Base-by-base conservation (phyloP, 73 alveolate species). In the Paramecium sexaurelia region DNA sequence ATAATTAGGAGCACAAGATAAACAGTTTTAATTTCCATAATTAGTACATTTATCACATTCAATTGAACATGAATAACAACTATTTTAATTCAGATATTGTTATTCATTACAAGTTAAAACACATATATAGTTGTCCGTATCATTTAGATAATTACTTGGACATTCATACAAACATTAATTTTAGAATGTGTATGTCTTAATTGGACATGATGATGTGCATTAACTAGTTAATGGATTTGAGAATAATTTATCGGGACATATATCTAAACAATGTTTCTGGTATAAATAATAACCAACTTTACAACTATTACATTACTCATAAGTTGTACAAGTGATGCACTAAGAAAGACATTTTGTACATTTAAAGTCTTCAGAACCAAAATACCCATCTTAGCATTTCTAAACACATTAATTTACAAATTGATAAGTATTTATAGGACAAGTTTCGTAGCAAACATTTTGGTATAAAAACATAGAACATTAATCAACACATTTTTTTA, bases 101-200 rank as follows among this genome's bases (percentile, higher is more conserved):
- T 66, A 6, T 15, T 66, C 47, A n/a, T n/a, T n/a, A 22, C 84
- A 66, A 3, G 11, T 4, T 51, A 7, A n/a, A 17, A 51, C 35
- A 20, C 67, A 51, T 51, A 4, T 17, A 17, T 51, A 66, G 24
- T 26, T 66, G 7, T 66, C 83, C 1, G 37, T 66, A 11, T 66
- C 83, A 66, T 26, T 32, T 7, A 66, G 24, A 66, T 66, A 66
- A 32, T 66, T 22, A 66, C 9, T 66, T 10, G 83, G 83, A 66
- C 83, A 66, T 66, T 66, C 83, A 66, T 32, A 29, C 3, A 66
- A 66, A n/a, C 83, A 66, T 66, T 17, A 51, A 51, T 51, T 51
- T 51, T n/a, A 2, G 17, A 51, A 51, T 17, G 17, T 51, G 13
- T 4, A 51, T 5, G 84, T 66, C n/a, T 33, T 33, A 27, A 19